These are phyloP conservation scores for Dioszegia crocea DNA, from an alignment of 768 basidiomycete genomes.

Conservation along the genomic window DNA sequence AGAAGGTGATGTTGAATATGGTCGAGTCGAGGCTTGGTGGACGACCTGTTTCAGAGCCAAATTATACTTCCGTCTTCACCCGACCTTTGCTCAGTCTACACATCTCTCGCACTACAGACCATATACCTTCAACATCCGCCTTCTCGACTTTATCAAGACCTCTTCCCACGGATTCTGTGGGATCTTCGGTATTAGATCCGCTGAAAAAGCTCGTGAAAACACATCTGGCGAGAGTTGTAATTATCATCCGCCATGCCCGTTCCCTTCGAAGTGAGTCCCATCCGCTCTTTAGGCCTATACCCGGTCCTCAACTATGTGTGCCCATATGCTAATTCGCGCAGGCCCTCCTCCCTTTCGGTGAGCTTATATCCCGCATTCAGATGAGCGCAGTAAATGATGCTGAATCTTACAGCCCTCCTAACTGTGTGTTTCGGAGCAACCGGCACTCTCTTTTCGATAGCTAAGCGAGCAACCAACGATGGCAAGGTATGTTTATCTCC, in stretches of 20 bases:
- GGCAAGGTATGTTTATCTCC: slow-evolving; percentile 66
- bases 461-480: slow-evolving; percentile 75
- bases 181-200: too few relatives aligned
- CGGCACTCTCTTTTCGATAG: slow-evolving; percentile 77
- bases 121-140: not conserved
- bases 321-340: slow-evolving; percentile 46
- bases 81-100: not conserved
- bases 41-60: not conserved
- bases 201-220: too few relatives aligned
- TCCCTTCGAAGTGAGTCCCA: slow-evolving; percentile 62
- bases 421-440: slow-evolving; percentile 85
- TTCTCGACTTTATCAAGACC: too few relatives aligned
- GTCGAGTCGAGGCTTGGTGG: slow-evolving; percentile 8
- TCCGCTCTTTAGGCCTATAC: not conserved
- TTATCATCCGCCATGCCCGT: slow-evolving; percentile 93
- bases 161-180: too few relatives aligned
- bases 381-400: not conserved
- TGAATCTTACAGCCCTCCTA: slow-evolving; percentile 60
- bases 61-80: slow-evolving; percentile 3
- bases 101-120: not conserved
- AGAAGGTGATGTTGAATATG: not conserved
- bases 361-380: not conserved
- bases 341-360: slow-evolving; percentile 93
- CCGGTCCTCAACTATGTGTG: not conserved
- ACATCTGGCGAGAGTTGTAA: not conserved